Conservation (phyloP, 2,329 filamentous ascomycete genomes). For the Fusarium ambrosium region DNA sequence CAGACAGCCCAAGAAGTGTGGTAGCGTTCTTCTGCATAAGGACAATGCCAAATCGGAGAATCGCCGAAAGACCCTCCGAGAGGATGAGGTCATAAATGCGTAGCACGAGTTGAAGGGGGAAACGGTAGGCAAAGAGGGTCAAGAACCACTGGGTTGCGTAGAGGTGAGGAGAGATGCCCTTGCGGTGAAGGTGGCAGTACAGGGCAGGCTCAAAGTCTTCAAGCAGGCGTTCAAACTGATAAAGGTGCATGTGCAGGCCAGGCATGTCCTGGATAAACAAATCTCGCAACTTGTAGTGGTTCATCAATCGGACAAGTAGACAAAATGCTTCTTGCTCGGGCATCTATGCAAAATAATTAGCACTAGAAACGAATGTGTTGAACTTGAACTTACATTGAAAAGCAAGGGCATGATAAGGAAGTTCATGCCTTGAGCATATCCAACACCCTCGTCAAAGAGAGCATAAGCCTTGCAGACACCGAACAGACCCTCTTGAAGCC, state of each 20-base stretch:
- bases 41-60: slow-evolving; percentile 93
- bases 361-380: not conserved
- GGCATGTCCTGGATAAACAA: slow-evolving; percentile 98
- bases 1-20: slow-evolving; percentile 83
- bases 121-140: slow-evolving; percentile 97
- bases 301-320: slow-evolving; percentile 93
- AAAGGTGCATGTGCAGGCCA: slow-evolving; percentile 91
- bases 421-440: slow-evolving; percentile 99
- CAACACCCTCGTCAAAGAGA: slow-evolving; percentile 92
- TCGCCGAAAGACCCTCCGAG: slow-evolving; percentile 91
- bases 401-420: slow-evolving; percentile 96
- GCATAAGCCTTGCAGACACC: slow-evolving; percentile 98
- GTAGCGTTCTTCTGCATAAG: slow-evolving; percentile 95
- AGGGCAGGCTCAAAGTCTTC: slow-evolving; percentile 95
- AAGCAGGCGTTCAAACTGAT: slow-evolving; percentile 93
- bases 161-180: slow-evolving; percentile 88
- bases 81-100: slow-evolving; percentile 97
- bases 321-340: slow-evolving; percentile 97
- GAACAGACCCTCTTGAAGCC: slow-evolving; percentile 93
- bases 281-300: slow-evolving; percentile 92
- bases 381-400: slow-evolving; percentile 79
- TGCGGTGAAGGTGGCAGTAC: slow-evolving; percentile 92
- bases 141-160: slow-evolving; percentile 99
- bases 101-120: slow-evolving; percentile 94
- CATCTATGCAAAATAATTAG: slow-evolving; percentile 70